These are phyloP conservation scores for Comarum palustre DNA, from an alignment of 306 rosid species.

Conservation along the genomic window DNA sequence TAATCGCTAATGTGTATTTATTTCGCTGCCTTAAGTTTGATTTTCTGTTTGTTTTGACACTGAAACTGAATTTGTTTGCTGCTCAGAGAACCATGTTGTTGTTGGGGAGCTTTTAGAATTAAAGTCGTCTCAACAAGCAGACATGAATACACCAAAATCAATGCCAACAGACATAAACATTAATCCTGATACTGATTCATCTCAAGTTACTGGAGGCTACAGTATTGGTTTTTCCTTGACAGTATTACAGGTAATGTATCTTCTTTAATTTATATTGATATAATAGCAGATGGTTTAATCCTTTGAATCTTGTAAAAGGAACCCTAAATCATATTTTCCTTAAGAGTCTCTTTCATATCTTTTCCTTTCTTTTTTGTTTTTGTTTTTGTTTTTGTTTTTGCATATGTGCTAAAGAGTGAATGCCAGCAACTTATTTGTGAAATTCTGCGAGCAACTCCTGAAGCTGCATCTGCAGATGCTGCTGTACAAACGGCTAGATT, in stretches of 20 bases:
- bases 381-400: slow-evolving; percentile 3
- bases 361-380: slow-evolving; percentile 18
- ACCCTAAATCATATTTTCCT: slow-evolving; percentile 12
- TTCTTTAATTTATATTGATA: slow-evolving; percentile 10
- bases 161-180: slow-evolving; percentile 56
- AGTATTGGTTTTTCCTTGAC: slow-evolving; percentile 90
- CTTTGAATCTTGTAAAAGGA: slow-evolving; percentile 4
- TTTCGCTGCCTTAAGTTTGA: slow-evolving; percentile 1
- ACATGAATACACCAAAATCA: slow-evolving; percentile 73
- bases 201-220: slow-evolving; percentile 96
- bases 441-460: slow-evolving; percentile 97
- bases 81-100: slow-evolving; percentile 84
- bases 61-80: slow-evolving; percentile 24
- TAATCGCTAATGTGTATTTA: slow-evolving; percentile 12
- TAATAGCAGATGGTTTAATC: slow-evolving; percentile 18
- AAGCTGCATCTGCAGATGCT: slow-evolving; percentile 99
- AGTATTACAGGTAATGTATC: slow-evolving; percentile 74
- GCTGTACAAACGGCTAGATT: slow-evolving; percentile 98
- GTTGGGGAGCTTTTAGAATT: slow-evolving; percentile 90
- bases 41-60: background rate
- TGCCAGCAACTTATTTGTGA: slow-evolving; percentile 99
- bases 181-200: slow-evolving; percentile 83
- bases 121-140: slow-evolving; percentile 62
- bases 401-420: slow-evolving; percentile 63
- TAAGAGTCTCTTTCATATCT: slow-evolving; percentile 17